Evolutionary conservation across 768 basidiomycete species (phyloP), one percentile per base, ranked within the genome.

Genomic region (Leucocoprinus birnbaumii): DNA sequence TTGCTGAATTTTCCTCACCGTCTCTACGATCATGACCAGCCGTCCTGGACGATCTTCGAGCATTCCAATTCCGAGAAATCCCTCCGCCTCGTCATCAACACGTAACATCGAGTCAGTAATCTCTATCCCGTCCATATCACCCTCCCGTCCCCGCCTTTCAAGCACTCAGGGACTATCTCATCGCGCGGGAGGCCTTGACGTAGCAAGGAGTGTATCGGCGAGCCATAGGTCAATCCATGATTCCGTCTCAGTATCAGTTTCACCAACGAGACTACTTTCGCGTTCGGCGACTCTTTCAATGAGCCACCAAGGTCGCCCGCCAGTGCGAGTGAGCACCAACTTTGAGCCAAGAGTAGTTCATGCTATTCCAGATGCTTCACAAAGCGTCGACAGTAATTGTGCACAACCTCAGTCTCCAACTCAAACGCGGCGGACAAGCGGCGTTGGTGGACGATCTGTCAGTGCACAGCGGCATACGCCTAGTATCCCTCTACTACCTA

Each of bases 321-420:
- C 66, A 52, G 45, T 40, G 38, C 44, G 37, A 9, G 65, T 64
- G 42, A 58, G 64, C 24, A 58, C 50, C 34, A 66, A 66, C 56
- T 85, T 75, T 60, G 85, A 88, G 61, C 89, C 89, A 41, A 82
- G 89, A 46, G 76, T 91, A 54, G 78, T 91, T 43, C 85, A 87
- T 50, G 81, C 76, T 16, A 75, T 77, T 4, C 54, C 59, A 19
- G 64, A 66, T 51, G 68, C 75, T 38, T 62, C 75, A 51, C 75
- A 73, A 35, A 66, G 58, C 51, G 62, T 65, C n/a, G 82, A 83
- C 51, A 51, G 67, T 19, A 65, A 73, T 24, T 82, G 80, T 61
- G 66, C 75, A 7, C 72, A 82, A 34, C 31, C 48, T 11, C 68
- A 66, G 16, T 73, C 75, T 58, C 74, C 55, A 21, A 60, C 61